Percentiles rank a stretch among this genome's conserved stretches.
These are phyloP conservation scores for Quillaja saponaria DNA, from an alignment of 306 rosid genomes.

Conservation along the genomic window DNA sequence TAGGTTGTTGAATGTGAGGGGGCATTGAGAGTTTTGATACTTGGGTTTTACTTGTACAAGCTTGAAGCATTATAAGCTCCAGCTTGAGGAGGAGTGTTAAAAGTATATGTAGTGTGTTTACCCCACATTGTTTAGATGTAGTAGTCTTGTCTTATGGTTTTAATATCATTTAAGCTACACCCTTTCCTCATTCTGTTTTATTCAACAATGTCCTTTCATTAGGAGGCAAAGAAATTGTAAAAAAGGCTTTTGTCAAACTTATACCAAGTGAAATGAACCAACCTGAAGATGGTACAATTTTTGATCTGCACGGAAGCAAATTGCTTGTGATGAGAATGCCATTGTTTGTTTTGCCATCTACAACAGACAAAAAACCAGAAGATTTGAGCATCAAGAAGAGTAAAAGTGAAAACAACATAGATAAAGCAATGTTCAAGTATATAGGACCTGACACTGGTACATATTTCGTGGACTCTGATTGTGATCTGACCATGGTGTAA, in stretches of 20 bases:
- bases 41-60: too few relatives aligned
- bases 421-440: not conserved
- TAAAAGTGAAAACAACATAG: not conserved
- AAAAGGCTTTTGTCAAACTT: conserved; percentile 9
- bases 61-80: too few relatives aligned
- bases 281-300: conserved; percentile 96
- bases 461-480: conserved; percentile 98
- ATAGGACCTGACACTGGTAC: conserved; percentile 95
- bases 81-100: too few relatives aligned
- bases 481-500: conserved; percentile 97
- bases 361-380: conserved; percentile 26
- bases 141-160: too few relatives aligned
- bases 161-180: too few relatives aligned
- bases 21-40: too few relatives aligned
- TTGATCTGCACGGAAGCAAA: conserved; percentile 85
- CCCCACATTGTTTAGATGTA: too few relatives aligned
- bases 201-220: conserved; percentile 10
- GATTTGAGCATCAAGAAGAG: conserved; percentile 11
- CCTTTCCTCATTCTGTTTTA: too few relatives aligned
- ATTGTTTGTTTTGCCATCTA: conserved; percentile 99
- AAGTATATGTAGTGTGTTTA: too few relatives aligned
- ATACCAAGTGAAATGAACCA: conserved; percentile 29
- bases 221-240: too few relatives aligned
- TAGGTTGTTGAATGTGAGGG: too few relatives aligned
- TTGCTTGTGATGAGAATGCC: conserved; percentile 85